Evolutionary conservation across 2,329 filamentous ascomycete species (phyloP), one percentile per base, ranked within the genome.

Genomic region (Sporothrix brasiliensis): DNA sequence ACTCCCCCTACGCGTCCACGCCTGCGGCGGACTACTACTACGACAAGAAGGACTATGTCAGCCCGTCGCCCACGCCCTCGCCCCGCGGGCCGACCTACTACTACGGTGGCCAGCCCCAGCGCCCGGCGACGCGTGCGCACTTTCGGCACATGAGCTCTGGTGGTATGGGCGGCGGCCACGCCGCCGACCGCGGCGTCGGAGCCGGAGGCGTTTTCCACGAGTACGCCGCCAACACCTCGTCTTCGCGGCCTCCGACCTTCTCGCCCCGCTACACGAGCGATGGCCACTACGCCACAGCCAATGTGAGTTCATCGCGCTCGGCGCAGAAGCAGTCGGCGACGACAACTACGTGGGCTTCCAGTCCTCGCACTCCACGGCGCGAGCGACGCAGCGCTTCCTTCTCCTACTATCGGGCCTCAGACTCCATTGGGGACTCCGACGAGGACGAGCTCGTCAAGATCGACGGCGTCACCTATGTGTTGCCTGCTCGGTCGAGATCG

Each of bases 201-300:
- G n/a, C 52, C 24, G 67, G 65, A n/a, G 80, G 77, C 76, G 79
- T 78, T 75, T 79, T 77, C 76, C 76, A 77, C 74, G 79, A 81
- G 58, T 82, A 77, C 65, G 73, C 74, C 69, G 75, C 73, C 73
- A 75, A 78, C 67, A 83, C 79, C 74, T 84, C 80, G 2, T 71
- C 71, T 16, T 70, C 72, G 71, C 82, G 81, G 76, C 82, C 81
- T 71, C 83, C 81, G 53, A 81, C 83, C 72, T 86, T 87, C 77
- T 88, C 86, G 73, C 86, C 86, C 73, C 84, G 86, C 76, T 88
- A 86, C 82, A 87, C 85, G 78, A 88, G 86, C 83, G 84, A 83
- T 77, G 86, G 86, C 79, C 82, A 86, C 77, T 88, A 88, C 83
- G 86, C 85, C 81, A 88, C 86, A 81, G 86, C 85, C 81, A 86